Conservation (phyloP, 108 stramenopile species). For the Conticribra guillardii region DNA sequence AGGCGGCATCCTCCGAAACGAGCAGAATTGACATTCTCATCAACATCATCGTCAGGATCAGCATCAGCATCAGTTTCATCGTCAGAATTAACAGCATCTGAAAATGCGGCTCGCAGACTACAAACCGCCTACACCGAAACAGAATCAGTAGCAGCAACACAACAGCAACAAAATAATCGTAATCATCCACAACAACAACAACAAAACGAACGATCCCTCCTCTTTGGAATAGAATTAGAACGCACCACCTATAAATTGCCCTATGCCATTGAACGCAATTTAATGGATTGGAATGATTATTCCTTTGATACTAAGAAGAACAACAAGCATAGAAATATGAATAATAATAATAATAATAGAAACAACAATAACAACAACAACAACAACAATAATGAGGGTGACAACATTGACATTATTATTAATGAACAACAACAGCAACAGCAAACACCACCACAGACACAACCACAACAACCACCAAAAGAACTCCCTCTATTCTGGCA, state of each 20-base stretch:
- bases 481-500: constrained; percentile 59
- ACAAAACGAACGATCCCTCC: constrained; percentile 2
- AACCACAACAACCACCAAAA: constrained; percentile 1
- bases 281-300: constrained; percentile 27
- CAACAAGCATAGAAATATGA: no score
- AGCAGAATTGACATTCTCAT: no score
- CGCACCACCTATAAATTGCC: constrained; percentile 37
- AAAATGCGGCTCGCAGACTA: no score
- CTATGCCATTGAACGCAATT: constrained; percentile 15
- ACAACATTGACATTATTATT: no score
- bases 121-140: background rate
- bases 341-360: no score
- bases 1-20: no score
- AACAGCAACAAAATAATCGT: background rate
- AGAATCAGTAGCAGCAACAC: background rate
- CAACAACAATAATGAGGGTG: no score
- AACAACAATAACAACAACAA: no score
- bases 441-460: background rate
- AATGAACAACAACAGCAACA: background rate
- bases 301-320: no score
- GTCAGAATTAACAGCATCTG: background rate
- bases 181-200: background rate
- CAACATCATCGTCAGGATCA: no score
- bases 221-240: constrained; percentile 28
- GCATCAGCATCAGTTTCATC: background rate